phyloP scores from a whole-genome alignment of 305 asterid genomes.

The Fraxinus greggii region DNA sequence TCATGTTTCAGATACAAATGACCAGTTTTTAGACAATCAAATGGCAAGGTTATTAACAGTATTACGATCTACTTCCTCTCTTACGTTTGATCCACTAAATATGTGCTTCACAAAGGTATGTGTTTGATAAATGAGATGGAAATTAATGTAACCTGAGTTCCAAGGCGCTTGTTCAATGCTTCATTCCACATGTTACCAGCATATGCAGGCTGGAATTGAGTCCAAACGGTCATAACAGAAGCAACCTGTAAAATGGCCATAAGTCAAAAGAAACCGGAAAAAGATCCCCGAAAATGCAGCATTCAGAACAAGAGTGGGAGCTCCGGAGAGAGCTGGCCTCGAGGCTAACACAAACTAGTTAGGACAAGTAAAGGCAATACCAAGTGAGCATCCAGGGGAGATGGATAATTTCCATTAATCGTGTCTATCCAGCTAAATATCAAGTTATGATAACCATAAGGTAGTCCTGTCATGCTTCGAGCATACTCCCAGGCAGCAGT shows the following conservation, averaged over 20 bases:
- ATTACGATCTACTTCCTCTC: neutral
- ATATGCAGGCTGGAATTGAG: constrained; percentile 77
- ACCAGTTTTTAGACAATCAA: neutral
- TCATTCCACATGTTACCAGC: constrained; percentile 89
- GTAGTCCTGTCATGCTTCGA: constrained; percentile 71
- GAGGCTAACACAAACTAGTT: neutral
- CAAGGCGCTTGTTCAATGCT: constrained; percentile 91
- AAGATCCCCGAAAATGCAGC: neutral
- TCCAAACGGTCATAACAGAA: constrained; percentile 92
- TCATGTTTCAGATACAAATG: neutral
- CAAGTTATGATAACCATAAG: constrained; percentile 95
- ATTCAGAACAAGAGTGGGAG: neutral
- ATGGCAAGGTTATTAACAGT: neutral
- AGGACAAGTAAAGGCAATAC: constrained; percentile 36
- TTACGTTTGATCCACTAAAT: neutral
- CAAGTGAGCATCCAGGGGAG: constrained; percentile 91
- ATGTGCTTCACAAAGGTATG: neutral
- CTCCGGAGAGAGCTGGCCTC: neutral
- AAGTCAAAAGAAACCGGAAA: neutral
- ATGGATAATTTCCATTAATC: constrained; percentile 66
- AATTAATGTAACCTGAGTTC: constrained; percentile 62
- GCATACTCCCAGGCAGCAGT: constrained; percentile 97
- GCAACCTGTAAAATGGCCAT: constrained; percentile 61
- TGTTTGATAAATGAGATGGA: neutral
- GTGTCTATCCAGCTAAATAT: constrained; percentile 99